A percentile compares a stretch with the other conserved stretches of the same genome.
phyloP scores from a whole-genome alignment of 805 yeast genomes.

The Saturnispora hagleri region DNA sequence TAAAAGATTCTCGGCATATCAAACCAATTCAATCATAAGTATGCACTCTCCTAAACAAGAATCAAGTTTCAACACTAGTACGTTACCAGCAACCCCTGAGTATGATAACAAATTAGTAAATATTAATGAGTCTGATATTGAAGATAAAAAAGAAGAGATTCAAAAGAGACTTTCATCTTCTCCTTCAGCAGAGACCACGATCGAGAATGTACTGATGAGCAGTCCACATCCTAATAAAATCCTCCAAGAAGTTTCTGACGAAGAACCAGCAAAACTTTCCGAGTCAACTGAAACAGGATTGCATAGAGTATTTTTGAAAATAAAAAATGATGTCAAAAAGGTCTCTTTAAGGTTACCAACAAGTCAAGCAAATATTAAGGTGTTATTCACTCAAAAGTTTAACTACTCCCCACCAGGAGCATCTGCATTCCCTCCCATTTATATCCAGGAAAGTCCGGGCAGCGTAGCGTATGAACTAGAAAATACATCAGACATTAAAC shows the following conservation, averaged over 20 bases:
- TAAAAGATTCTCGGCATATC: conserved; percentile 88
- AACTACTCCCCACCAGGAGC: conserved; percentile 55
- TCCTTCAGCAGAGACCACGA: conserved; percentile 4
- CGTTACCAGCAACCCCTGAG: conserved; percentile 20
- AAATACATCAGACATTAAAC: conserved; percentile 52
- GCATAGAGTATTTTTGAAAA: conserved; percentile 38
- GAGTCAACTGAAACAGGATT: neutral
- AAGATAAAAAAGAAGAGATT: conserved; percentile 11
- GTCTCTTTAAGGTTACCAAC: conserved; percentile 37
- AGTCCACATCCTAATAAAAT: neutral
- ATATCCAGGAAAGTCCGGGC: conserved; percentile 51
- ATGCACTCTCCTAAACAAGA: conserved; percentile 16
- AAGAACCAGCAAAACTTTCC: neutral
- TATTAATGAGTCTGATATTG: conserved; percentile 19
- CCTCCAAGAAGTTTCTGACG: neutral
- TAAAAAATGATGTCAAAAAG: conserved; percentile 48
- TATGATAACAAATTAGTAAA: conserved; percentile 20
- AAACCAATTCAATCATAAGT: conserved; percentile 30
- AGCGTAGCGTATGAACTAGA: conserved; percentile 75
- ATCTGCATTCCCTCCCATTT: conserved; percentile 63
- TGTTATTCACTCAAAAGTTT: conserved; percentile 78
- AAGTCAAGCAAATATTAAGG: conserved; percentile 45
- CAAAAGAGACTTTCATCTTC: conserved; percentile 4
- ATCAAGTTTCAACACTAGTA: conserved; percentile 1
- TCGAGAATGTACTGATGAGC: conserved; percentile 1